phyloP scores from a whole-genome alignment of 2,329 filamentous ascomycete genomes.

The Aspergillus piperis region DNA sequence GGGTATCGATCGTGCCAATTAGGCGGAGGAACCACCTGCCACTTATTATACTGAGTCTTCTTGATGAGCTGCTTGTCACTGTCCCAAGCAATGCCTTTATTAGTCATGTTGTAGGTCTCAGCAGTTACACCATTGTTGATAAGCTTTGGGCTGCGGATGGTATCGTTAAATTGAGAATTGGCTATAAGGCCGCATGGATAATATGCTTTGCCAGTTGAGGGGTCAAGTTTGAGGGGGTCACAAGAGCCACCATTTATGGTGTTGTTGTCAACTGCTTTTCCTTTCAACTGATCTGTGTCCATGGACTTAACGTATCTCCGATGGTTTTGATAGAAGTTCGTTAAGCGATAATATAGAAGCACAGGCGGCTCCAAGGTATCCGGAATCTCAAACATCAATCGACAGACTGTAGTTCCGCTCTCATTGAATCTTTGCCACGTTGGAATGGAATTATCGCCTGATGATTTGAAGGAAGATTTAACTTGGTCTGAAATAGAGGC shows the following conservation, averaged over 20 bases:
- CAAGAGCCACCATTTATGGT: conserved; percentile 71
- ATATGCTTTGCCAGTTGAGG: conserved; percentile 64
- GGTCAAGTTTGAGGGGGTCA: conserved; percentile 66
- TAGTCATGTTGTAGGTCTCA: conserved; percentile 72
- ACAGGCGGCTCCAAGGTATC: conserved; percentile 79
- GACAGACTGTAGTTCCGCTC: conserved; percentile 60
- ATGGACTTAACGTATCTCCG: conserved; percentile 92
- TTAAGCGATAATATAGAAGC: conserved; percentile 90
- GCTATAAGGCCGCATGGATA: conserved; percentile 96
- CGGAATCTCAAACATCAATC: conserved; percentile 75
- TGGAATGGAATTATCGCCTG: conserved; percentile 39
- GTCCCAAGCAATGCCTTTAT: conserved; percentile 78
- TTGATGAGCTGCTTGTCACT: conserved; percentile 82
- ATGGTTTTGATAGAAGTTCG: conserved; percentile 99
- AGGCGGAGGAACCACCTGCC: conserved; percentile 75
- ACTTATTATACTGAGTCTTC: conserved; percentile 63
- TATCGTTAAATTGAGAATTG: conserved; percentile 97
- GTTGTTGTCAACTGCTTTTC: conserved; percentile 60
- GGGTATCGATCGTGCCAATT: conserved; percentile 78
- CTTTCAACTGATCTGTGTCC: conserved; percentile 79
- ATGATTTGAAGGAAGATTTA: conserved; percentile 69
- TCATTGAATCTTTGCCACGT: conserved; percentile 33
- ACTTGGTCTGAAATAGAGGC: conserved; percentile 60
- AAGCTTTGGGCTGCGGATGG: conserved; percentile 67
- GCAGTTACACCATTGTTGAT: conserved; percentile 53